A percentile compares a stretch with the other conserved stretches of the same genome.
Conservation (phyloP, 1,139 yeast species). For the Wickerhamomyces sp. region DNA sequence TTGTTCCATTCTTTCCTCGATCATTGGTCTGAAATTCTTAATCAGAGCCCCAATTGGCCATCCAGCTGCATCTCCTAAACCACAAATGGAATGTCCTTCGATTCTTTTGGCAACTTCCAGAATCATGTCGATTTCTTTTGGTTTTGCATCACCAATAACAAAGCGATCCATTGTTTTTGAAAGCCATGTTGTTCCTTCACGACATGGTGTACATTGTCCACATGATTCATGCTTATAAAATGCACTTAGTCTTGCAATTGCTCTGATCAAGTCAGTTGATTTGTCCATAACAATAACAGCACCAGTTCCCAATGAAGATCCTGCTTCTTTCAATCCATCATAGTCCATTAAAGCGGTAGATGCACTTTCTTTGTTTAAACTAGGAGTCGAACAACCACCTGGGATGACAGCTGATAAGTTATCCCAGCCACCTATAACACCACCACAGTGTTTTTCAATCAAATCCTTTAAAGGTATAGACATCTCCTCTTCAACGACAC, state of each 20-base stretch:
- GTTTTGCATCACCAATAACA: constrained; percentile 70
- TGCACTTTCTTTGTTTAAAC: constrained; percentile 64
- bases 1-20: constrained; percentile 65
- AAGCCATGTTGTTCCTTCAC: constrained; percentile 90
- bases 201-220: constrained; percentile 93
- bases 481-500: constrained; percentile 93
- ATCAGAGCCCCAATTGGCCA: constrained; percentile 91
- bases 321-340: constrained; percentile 79
- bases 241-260: constrained; percentile 76
- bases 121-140: constrained; percentile 77
- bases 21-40: constrained; percentile 75
- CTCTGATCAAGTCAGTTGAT: constrained; percentile 76
- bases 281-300: constrained; percentile 89
- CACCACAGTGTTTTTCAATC: constrained; percentile 85
- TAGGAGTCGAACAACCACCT: constrained; percentile 85
- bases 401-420: constrained; percentile 82
- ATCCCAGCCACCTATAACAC: constrained; percentile 89
- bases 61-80: constrained; percentile 88
- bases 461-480: constrained; percentile 78
- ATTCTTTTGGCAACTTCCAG: constrained; percentile 78
- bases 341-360: constrained; percentile 75
- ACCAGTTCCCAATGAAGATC: constrained; percentile 87
- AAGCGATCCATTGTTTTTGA: constrained; percentile 81
- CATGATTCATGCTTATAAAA: constrained; percentile 90
- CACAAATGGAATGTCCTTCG: constrained; percentile 90